phyloP scores from a whole-genome alignment of 1,284 basidiomycete species.

The Tilletia walkeri region DNA sequence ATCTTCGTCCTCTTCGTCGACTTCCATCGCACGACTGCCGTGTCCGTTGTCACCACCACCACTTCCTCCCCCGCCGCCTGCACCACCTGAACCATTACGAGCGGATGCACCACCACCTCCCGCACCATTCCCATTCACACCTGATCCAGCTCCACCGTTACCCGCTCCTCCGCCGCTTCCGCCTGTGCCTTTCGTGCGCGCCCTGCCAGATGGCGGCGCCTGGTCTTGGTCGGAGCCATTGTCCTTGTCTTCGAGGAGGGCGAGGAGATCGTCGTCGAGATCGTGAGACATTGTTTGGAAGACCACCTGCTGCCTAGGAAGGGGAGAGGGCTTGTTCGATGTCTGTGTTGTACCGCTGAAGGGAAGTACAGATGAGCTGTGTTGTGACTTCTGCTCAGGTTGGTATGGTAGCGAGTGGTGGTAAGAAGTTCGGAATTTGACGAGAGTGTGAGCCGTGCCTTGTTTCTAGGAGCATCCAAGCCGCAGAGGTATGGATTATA shows the following conservation, averaged over 20 bases:
- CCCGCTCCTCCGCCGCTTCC: conserved; percentile 2
- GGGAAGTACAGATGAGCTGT: too few relatives aligned
- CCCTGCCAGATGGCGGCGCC: neutral
- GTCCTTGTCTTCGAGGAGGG: conserved; percentile 2
- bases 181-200: neutral
- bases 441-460: too few relatives aligned
- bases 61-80: neutral
- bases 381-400: too few relatives aligned
- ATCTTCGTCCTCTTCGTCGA: conserved; percentile 15
- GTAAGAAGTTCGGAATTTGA: too few relatives aligned
- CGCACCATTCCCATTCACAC: neutral
- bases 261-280: conserved; percentile 11
- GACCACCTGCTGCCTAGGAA: too few relatives aligned
- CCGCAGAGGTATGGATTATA: too few relatives aligned
- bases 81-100: neutral
- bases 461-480: too few relatives aligned
- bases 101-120: conserved; percentile 4
- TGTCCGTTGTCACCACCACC: neutral
- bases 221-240: conserved; percentile 9
- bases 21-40: neutral
- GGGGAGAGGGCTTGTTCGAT: too few relatives aligned
- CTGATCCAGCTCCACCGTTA: neutral
- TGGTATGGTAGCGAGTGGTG: too few relatives aligned
- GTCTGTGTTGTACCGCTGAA: too few relatives aligned
- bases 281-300: neutral